Percentiles rank a stretch among this genome's conserved stretches.
Conservation (phyloP, 495 filamentous ascomycete species). For the Neurospora sp. region DNA sequence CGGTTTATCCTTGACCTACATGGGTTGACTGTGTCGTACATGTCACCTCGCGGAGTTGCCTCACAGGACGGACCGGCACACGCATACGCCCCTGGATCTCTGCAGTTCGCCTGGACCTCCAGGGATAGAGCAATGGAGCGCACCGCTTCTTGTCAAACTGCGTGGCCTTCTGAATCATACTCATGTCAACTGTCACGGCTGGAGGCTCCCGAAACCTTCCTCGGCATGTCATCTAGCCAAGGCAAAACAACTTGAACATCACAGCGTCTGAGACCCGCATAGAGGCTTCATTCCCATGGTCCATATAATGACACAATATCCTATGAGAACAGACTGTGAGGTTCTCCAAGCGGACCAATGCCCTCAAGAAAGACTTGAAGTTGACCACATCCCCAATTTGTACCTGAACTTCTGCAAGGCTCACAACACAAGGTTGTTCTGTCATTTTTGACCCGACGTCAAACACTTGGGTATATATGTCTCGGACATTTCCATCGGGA, state of each 20-base stretch:
- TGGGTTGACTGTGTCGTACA: slow-evolving; percentile 13
- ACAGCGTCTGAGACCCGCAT: slow-evolving; percentile 14
- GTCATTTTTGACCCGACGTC: neutral
- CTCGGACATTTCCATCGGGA: neutral
- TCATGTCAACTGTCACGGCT: slow-evolving; percentile 10
- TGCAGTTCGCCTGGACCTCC: neutral
- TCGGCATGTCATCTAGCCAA: slow-evolving; percentile 5
- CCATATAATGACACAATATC: neutral
- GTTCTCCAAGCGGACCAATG: neutral
- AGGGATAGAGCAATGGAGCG: neutral
- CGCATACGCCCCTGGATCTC: slow-evolving; percentile 4
- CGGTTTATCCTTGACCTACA: slow-evolving; percentile 14
- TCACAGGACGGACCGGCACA: slow-evolving; percentile 4
- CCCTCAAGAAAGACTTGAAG: neutral
- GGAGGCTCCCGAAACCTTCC: slow-evolving; percentile 8
- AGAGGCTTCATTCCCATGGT: neutral
- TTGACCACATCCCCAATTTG: neutral
- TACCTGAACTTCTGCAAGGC: neutral
- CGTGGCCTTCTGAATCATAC: slow-evolving; percentile 4
- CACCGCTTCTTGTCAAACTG: slow-evolving; percentile 1
- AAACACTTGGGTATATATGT: neutral
- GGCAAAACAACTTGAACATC: slow-evolving; percentile 6
- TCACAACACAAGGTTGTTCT: neutral
- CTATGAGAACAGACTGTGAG: neutral
- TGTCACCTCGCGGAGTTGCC: slow-evolving; percentile 4